A percentile compares a stretch with the other conserved stretches of the same genome.
Conservation (phyloP, 1,284 basidiomycete species). For the Serendipita sp. region DNA sequence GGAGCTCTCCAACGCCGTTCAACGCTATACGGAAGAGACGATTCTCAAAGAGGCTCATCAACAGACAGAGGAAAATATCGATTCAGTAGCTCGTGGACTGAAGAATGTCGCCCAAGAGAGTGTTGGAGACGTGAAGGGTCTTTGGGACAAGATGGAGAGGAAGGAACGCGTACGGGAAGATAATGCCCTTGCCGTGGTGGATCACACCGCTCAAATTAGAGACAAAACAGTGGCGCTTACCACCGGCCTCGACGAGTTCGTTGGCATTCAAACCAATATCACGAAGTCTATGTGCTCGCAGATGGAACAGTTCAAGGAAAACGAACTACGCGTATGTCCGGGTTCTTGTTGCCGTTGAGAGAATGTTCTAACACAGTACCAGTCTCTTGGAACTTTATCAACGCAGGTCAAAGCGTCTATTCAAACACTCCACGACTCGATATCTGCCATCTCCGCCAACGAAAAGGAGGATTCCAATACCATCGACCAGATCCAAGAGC, state of each 20-base stretch:
- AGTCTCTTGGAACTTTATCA: conserved; percentile 37
- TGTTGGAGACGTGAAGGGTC: conserved; percentile 52
- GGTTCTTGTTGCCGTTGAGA: conserved; percentile 11
- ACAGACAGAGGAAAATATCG: conserved; percentile 55
- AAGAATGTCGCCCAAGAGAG: conserved; percentile 55
- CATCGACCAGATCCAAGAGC: conserved; percentile 30
- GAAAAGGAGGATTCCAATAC: conserved; percentile 43
- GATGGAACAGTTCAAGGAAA: conserved; percentile 34
- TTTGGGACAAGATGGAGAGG: conserved; percentile 79
- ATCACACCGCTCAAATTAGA: conserved; percentile 45
- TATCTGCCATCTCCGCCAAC: conserved; percentile 42
- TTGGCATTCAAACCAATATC: conserved; percentile 39
- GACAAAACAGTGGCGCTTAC: conserved; percentile 39
- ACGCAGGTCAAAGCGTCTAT: conserved; percentile 48
- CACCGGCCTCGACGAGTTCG: conserved; percentile 47
- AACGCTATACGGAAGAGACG: conserved; percentile 60
- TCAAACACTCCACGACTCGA: conserved; percentile 37
- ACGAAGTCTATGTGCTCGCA: conserved; percentile 43
- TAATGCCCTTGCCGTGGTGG: conserved; percentile 52
- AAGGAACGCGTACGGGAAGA: conserved; percentile 51
- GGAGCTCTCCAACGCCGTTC: conserved; percentile 41
- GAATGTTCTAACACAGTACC: conserved; percentile 11
- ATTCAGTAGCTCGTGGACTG: conserved; percentile 56
- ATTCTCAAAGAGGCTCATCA: conserved; percentile 65
- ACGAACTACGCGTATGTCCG: not conserved